These are phyloP conservation scores for Waitea zeae DNA, from an alignment of 1,284 basidiomycete genomes.

Conservation along the genomic window DNA sequence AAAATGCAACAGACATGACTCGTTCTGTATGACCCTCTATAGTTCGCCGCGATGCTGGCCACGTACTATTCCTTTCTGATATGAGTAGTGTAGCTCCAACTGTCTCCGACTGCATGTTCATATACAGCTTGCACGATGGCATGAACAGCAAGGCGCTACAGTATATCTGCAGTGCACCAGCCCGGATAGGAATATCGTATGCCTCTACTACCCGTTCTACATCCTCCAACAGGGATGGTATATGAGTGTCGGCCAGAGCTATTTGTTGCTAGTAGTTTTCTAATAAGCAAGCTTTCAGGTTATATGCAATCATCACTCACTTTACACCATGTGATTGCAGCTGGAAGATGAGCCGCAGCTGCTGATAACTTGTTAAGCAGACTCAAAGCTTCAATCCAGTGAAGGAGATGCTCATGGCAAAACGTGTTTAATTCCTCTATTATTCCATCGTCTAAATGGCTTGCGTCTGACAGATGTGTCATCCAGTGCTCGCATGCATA, in stretches of 20 bases:
- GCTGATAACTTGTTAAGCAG: neutral
- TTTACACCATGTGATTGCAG: too few species aligned
- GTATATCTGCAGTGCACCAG: neutral
- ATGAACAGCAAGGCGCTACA: neutral
- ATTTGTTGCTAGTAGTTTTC: neutral
- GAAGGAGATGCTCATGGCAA: neutral
- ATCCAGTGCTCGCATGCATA: neutral
- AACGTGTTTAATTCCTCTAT: neutral
- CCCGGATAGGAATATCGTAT: neutral
- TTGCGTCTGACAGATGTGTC: neutral
- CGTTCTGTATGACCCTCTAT: too few species aligned
- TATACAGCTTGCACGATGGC: neutral
- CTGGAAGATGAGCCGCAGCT: neutral
- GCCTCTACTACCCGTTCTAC: neutral
- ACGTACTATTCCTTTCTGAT: too few species aligned
- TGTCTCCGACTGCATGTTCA: too few species aligned
- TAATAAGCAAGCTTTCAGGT: neutral
- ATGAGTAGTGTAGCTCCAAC: too few species aligned
- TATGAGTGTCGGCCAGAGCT: neutral
- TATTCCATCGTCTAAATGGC: neutral
- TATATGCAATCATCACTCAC: too few species aligned
- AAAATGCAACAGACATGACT: too few species aligned
- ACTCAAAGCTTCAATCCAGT: neutral
- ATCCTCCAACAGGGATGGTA: neutral
- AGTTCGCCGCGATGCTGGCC: too few species aligned